Percentiles rank a stretch among this genome's conserved stretches.
Evolutionary conservation across 2,329 filamentous ascomycete genomes (phyloP).

Genomic region (Aspergillus udagawae): DNA sequence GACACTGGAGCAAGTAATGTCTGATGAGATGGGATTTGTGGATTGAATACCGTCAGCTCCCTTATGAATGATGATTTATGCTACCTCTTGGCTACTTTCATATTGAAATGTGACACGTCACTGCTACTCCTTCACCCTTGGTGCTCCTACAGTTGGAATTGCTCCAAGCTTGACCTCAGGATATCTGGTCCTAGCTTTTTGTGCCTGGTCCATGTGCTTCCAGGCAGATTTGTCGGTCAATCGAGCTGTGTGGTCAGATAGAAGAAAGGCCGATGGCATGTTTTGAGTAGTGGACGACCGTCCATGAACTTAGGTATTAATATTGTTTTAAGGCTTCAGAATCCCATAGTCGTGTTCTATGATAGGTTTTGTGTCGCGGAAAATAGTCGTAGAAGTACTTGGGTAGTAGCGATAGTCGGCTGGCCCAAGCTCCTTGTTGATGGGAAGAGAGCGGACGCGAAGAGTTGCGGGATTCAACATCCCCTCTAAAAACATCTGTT

Average conservation of each 20-base stretch:
- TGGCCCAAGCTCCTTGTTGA: conserved; percentile 40
- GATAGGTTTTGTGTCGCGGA: background rate
- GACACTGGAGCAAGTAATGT: conserved; percentile 50
- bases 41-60: conserved; percentile 33
- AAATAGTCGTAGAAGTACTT: background rate
- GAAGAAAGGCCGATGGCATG: background rate
- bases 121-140: background rate
- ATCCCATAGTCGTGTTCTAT: background rate
- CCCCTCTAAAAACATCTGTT: conserved; percentile 11
- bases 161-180: background rate
- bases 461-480: conserved; percentile 7
- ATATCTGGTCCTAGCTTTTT: background rate
- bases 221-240: background rate
- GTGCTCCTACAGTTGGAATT: background rate
- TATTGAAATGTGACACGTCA: background rate
- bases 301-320: background rate
- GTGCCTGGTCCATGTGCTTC: background rate
- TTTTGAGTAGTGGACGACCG: background rate
- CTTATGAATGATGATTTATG: background rate
- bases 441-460: conserved; percentile 22
- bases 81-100: background rate
- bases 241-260: background rate
- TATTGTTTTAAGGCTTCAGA: background rate
- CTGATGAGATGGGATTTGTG: conserved; percentile 55
- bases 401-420: conserved; percentile 6